A percentile compares a stretch with the other conserved stretches of the same genome.
phyloP scores from a whole-genome alignment of 108 stramenopile species.

The Nannochloropsis oceanica region DNA sequence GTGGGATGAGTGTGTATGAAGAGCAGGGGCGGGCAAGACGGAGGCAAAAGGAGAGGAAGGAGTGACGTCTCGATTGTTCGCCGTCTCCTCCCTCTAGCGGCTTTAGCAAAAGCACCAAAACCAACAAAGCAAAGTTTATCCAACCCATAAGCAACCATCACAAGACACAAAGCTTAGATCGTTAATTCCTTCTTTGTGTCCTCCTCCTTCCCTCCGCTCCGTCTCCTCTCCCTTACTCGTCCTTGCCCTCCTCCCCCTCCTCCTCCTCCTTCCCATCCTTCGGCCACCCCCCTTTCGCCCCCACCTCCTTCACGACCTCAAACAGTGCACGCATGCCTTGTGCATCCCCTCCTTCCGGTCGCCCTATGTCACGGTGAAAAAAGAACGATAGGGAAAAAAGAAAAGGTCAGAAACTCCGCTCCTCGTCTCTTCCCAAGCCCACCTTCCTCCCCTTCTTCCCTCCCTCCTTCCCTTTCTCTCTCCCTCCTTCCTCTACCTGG shows the following conservation, averaged over 20 bases:
- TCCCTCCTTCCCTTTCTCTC: not conserved
- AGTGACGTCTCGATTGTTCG: no score
- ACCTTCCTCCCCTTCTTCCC: not conserved
- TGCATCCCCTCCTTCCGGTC: constrained; percentile 32
- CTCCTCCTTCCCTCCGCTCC: not conserved
- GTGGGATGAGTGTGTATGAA: no score
- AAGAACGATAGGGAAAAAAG: not conserved
- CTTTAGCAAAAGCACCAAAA: no score
- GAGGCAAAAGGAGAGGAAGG: no score
- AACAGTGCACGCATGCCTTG: constrained; percentile 35
- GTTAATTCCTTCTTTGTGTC: not conserved
- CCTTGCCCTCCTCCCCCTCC: constrained; percentile 3
- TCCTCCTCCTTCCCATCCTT: constrained; percentile 8
- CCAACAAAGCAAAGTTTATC: no score
- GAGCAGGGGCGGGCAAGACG: no score
- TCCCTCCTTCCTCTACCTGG: not conserved
- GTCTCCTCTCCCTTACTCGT: not conserved
- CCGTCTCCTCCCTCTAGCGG: no score
- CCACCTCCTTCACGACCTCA: constrained; percentile 14
- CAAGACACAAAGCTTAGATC: no score
- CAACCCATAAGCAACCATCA: no score
- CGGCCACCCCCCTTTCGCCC: not conserved
- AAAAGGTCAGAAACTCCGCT: not conserved
- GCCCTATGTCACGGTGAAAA: constrained; percentile 1
- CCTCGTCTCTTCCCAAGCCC: not conserved